These are phyloP conservation scores for Ogataea corticis DNA, from an alignment of 805 yeast species.

Conservation along the genomic window DNA sequence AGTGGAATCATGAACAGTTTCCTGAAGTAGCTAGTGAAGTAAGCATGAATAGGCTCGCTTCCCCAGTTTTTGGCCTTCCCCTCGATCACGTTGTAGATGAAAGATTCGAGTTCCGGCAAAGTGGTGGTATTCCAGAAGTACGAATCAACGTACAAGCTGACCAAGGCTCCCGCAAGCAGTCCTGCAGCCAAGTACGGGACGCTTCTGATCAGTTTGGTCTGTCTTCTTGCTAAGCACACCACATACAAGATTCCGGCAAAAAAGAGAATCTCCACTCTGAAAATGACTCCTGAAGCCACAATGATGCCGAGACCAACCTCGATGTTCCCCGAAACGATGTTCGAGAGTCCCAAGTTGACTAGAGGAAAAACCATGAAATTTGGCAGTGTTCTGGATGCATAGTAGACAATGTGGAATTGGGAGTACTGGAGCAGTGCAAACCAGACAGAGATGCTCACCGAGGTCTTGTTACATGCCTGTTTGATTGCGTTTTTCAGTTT, in stretches of 20 bases:
- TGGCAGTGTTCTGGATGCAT: conserved; percentile 85
- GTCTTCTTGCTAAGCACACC: conserved; percentile 48
- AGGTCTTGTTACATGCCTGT: conserved; percentile 23
- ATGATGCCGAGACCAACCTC: conserved; percentile 52
- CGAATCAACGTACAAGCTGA: conserved; percentile 61
- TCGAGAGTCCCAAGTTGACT: conserved; percentile 55
- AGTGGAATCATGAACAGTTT: conserved; percentile 49
- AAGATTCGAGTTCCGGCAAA: conserved; percentile 71
- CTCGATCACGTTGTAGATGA: conserved; percentile 70
- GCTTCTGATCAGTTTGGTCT: conserved; percentile 42
- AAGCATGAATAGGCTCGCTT: conserved; percentile 67
- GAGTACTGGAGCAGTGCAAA: conserved; percentile 57
- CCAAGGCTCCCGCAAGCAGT: conserved; percentile 46
- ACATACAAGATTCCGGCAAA: conserved; percentile 52
- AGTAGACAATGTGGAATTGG: conserved; percentile 80
- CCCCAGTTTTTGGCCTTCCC: conserved; percentile 87
- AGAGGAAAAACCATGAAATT: conserved; percentile 82
- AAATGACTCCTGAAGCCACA: conserved; percentile 63
- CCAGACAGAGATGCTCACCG: conserved; percentile 47
- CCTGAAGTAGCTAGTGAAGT: conserved; percentile 56
- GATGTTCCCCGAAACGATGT: conserved; percentile 48
- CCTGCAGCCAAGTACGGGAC: conserved; percentile 50
- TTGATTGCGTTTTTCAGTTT: conserved; percentile 45
- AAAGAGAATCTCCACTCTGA: conserved; percentile 70
- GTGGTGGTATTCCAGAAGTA: conserved; percentile 67